Evolutionary conservation across 257 asterid genomes (phyloP).

Genomic region (Solanum boliviense): DNA sequence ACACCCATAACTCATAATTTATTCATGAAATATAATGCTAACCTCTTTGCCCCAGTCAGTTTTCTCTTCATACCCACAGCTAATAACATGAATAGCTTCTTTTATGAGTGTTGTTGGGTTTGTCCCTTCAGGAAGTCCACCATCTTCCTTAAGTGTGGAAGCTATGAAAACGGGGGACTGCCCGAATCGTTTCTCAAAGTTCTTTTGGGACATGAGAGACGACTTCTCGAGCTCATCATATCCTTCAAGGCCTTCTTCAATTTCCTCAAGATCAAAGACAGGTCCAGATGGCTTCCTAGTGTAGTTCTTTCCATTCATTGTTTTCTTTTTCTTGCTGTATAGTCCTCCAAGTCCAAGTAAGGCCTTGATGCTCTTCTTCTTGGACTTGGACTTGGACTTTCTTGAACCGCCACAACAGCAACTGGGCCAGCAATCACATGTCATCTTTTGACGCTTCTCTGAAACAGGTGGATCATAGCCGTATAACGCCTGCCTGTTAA

Average conservation of each 20-base stretch:
- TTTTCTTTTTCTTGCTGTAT: conserved; percentile 51
- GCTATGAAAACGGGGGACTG: conserved; percentile 74
- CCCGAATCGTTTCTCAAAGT: conserved; percentile 71
- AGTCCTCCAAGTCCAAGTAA: conserved; percentile 44
- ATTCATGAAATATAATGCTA: not conserved
- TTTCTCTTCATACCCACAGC: conserved; percentile 84
- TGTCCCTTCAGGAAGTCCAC: conserved; percentile 72
- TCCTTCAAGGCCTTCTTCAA: conserved; percentile 85
- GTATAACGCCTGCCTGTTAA: conserved; percentile 67
- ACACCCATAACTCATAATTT: not conserved
- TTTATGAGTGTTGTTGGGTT: conserved; percentile 46
- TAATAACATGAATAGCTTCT: conserved; percentile 85
- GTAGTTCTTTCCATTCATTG: conserved; percentile 52
- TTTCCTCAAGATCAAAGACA: conserved; percentile 68
- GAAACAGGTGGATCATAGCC: conserved; percentile 80
- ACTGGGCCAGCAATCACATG: conserved; percentile 77
- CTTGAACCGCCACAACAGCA: conserved; percentile 67
- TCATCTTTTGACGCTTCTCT: conserved; percentile 68
- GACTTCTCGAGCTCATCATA: conserved; percentile 81
- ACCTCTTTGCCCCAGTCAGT: conserved; percentile 95
- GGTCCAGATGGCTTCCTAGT: conserved; percentile 41
- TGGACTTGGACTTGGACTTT: conserved; percentile 46
- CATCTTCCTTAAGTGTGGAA: conserved; percentile 74
- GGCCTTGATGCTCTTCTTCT: conserved; percentile 56
- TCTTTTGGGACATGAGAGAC: conserved; percentile 82